Evolutionary conservation across 768 basidiomycete species (phyloP), one percentile per base, ranked within the genome.

Genomic region (Cyathus striatus): DNA sequence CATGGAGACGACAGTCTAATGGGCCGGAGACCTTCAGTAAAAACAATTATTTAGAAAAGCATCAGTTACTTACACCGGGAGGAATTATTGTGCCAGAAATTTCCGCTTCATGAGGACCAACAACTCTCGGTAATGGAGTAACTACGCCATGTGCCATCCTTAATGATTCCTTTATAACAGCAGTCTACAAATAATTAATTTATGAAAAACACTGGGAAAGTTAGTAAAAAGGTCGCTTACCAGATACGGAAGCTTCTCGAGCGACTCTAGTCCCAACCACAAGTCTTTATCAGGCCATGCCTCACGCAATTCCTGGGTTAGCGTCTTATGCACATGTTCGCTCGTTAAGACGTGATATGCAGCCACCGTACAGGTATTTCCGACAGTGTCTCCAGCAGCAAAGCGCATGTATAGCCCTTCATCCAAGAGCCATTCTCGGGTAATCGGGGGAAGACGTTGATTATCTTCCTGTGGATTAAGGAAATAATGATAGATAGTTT

Each of bases 201-300:
- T 17, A 10, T 27, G 20, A 24, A 41, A 30, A 23, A 27, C 22
- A 53, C 21, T 20, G n/a, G 20, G 23, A 6, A 34, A 10, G 39
- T 16, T 41, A 20, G 17, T 18, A 22, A 37, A 38, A n/a, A 37
- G 12, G 17, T 16, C 2, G 51, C 69, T 48, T 43, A 74, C 72
- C n/a, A 75, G 57, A 49, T 72, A 76, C 13, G 73, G 68, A 24
- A 76, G 34, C 46, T 66, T 70, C 49, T 76, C 72, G 33, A 74
- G 50, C 2, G 44, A 57, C 44, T 70, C 70, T 21, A 59, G 60
- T 3, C 52, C 46, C 4, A 65, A 49, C 3, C 40, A 43, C n/a
- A 41, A 23, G 5, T 68, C 59, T 18, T 56, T 54, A 14, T 70
- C 66, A 3, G 73, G 68, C 70, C 73, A 75, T 2, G 62, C 69